phyloP scores from a whole-genome alignment of 257 asterid species.

The Gentiana dahurica region DNA sequence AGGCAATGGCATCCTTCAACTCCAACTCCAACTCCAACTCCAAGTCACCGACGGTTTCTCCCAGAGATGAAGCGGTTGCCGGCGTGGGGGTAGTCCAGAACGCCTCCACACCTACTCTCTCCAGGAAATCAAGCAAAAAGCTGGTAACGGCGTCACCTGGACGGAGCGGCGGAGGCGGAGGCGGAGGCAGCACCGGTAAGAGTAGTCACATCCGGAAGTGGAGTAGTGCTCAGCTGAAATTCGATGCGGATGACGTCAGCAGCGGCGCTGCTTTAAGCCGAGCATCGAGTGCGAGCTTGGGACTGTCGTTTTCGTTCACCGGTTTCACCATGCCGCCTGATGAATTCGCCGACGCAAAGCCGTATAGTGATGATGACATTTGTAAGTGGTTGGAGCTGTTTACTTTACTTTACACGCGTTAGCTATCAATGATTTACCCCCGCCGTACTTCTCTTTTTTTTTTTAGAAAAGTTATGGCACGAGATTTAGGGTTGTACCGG shows the following conservation, averaged over 20 bases:
- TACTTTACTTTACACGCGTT: not conserved
- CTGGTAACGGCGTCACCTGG: slow-evolving; percentile 51
- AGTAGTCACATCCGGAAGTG: slow-evolving; percentile 74
- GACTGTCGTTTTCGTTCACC: slow-evolving; percentile 78
- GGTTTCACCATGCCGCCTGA: slow-evolving; percentile 85
- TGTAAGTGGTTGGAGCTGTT: slow-evolving; percentile 27
- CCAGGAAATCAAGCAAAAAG: slow-evolving; percentile 65
- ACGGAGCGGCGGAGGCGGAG: slow-evolving; percentile 22
- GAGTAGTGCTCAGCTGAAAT: slow-evolving; percentile 83
- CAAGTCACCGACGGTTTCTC: slow-evolving; percentile 30
- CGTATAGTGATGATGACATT: slow-evolving; percentile 66
- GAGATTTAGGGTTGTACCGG: no score
- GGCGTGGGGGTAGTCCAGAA: slow-evolving; percentile 7
- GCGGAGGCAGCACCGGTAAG: slow-evolving; percentile 14
- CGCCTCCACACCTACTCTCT: slow-evolving; percentile 21
- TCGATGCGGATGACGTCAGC: slow-evolving; percentile 71
- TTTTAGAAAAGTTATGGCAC: no score
- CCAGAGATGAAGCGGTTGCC: slow-evolving; percentile 11
- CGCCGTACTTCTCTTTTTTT: no score
- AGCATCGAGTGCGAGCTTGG: slow-evolving; percentile 95
- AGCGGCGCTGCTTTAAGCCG: slow-evolving; percentile 94
- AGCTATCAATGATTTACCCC: no score
- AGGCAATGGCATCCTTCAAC: slow-evolving; percentile 53
- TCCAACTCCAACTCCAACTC: slow-evolving; percentile 38
- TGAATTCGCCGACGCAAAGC: slow-evolving; percentile 43